Percentiles rank a stretch among this genome's conserved stretches.
Evolutionary conservation across 345 rosid species (phyloP).

Genomic region (Durio zibethinus): DNA sequence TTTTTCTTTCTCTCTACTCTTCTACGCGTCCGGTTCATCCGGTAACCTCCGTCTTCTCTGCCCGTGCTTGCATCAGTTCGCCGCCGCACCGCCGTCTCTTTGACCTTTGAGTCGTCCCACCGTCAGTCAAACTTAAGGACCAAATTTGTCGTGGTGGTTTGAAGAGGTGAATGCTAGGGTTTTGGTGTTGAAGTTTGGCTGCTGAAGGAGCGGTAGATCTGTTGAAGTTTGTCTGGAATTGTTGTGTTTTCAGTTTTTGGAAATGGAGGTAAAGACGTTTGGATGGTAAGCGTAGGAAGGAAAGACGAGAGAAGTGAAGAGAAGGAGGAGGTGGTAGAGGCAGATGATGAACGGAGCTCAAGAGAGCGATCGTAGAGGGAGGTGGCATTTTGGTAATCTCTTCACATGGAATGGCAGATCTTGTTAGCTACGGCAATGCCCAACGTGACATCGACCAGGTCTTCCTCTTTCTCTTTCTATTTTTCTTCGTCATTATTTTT

Average conservation of each 20-base stretch:
- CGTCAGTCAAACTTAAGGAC: not conserved
- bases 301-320: not conserved
- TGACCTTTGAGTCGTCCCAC: not conserved
- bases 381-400: constrained; percentile 55
- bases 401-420: constrained; percentile 99
- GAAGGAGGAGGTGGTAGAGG: constrained; percentile 13
- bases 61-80: constrained; percentile 8
- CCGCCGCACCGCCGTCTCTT: not conserved
- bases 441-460: constrained; percentile 87
- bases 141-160: not conserved
- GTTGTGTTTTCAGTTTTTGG: not conserved
- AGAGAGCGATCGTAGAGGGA: constrained; percentile 74
- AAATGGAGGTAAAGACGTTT: constrained; percentile 4
- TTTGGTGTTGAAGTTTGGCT: constrained; percentile 12
- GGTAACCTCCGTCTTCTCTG: constrained; percentile 7
- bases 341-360: constrained; percentile 86
- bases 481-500: not conserved
- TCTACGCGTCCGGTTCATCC: constrained; percentile 17
- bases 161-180: constrained; percentile 18
- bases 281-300: constrained; percentile 11
- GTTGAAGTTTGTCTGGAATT: constrained; percentile 7
- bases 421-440: constrained; percentile 83
- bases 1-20: no score
- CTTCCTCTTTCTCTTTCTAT: constrained; percentile 13
- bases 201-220: constrained; percentile 34